Conservation (phyloP, 2,329 filamentous ascomycete species). For the Colletotrichum neosansevieriae region DNA sequence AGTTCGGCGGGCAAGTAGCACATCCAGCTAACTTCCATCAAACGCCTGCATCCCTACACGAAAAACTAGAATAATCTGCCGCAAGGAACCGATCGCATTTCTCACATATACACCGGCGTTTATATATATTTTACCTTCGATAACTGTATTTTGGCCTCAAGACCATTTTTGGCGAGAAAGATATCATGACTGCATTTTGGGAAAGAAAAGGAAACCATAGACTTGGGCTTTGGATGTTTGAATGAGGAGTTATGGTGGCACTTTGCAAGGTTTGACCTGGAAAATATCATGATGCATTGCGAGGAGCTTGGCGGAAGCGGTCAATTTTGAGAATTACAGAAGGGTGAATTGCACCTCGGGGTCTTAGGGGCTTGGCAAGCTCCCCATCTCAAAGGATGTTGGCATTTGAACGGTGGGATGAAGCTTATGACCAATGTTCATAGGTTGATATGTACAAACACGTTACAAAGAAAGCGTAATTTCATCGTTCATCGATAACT, state of each 20-base stretch:
- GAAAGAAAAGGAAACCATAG: constrained; percentile 33
- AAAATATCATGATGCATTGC: constrained; percentile 39
- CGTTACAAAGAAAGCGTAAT: neutral
- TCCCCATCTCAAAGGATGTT: constrained; percentile 1
- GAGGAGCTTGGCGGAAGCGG: constrained; percentile 36
- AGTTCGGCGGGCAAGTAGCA: constrained; percentile 35
- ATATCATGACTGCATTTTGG: constrained; percentile 31
- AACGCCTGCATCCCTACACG: too few species aligned
- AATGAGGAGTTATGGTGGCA: constrained; percentile 37
- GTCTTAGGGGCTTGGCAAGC: neutral
- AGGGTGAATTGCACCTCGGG: neutral
- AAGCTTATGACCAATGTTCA: constrained; percentile 13
- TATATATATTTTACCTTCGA: constrained; percentile 6
- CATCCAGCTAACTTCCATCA: constrained; percentile 23
- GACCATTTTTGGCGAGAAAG: constrained; percentile 12
- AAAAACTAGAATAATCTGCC: neutral
- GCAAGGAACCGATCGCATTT: constrained; percentile 12
- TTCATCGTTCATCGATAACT: too few species aligned
- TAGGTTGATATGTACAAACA: constrained; percentile 6
- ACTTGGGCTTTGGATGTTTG: constrained; percentile 18
- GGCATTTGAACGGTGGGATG: constrained; percentile 29
- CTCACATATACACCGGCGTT: constrained; percentile 20
- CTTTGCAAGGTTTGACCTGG: constrained; percentile 38
- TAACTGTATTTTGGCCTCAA: constrained; percentile 18
- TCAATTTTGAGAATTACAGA: neutral